Conservation (phyloP, 192 early-diverging fungal species). For the Entophlyctis luteolus region DNA sequence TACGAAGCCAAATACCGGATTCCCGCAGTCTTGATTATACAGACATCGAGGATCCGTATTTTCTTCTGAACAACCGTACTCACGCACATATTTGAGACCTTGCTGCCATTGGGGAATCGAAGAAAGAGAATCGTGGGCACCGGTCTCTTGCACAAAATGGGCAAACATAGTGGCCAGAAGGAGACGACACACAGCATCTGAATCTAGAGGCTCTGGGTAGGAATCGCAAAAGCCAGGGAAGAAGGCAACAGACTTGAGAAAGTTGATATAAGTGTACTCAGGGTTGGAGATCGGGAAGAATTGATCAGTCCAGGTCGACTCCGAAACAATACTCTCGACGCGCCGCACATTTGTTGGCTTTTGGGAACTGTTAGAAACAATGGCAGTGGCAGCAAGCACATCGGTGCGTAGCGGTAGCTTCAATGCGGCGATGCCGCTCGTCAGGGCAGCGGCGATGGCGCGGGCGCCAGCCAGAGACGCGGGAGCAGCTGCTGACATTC, state of each 20-base stretch:
- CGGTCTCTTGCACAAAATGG: slow-evolving; percentile 26
- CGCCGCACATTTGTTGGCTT: slow-evolving; percentile 20
- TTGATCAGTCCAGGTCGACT: not conserved
- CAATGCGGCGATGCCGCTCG: no score
- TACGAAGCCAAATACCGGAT: slow-evolving; percentile 16
- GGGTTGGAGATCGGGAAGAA: slow-evolving; percentile 18
- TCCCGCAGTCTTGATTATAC: slow-evolving; percentile 21
- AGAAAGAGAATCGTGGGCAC: not conserved
- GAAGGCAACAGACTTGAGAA: slow-evolving; percentile 21
- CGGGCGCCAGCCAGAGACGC: no score
- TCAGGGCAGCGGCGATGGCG: no score
- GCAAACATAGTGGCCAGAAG: slow-evolving; percentile 25
- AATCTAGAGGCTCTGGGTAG: slow-evolving; percentile 5
- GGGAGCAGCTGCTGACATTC: no score
- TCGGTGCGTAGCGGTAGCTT: no score
- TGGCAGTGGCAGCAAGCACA: no score
- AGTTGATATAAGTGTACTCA: slow-evolving; percentile 19
- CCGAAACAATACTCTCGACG: slow-evolving; percentile 9
- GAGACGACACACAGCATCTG: slow-evolving; percentile 13
- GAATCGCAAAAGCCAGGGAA: slow-evolving; percentile 18
- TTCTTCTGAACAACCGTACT: not conserved
- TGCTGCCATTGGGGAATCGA: slow-evolving; percentile 23
- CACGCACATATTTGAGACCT: not conserved
- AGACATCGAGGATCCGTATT: not conserved
- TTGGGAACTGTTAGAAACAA: no score